These are phyloP conservation scores for Galerina sulciceps DNA, from an alignment of 768 basidiomycete species.

Conservation along the genomic window DNA sequence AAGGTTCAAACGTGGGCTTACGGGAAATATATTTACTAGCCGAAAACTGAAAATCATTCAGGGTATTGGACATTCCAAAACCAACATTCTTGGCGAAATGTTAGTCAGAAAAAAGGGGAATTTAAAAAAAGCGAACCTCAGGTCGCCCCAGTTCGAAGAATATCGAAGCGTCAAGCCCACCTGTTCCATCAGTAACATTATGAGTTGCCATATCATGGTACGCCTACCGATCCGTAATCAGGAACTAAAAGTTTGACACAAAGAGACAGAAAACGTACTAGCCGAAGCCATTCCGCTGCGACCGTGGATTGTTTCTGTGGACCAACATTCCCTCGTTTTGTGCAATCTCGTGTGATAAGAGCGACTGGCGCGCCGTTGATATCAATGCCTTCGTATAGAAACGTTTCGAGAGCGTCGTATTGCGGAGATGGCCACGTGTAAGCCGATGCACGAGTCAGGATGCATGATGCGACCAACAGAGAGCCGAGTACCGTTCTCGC, in stretches of 20 bases:
- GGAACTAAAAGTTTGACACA: neutral
- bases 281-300: slow-evolving; percentile 44
- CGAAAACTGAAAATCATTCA: slow-evolving; percentile 38
- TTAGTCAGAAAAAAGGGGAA: neutral
- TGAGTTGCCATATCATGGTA: slow-evolving; percentile 47
- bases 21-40: slow-evolving; percentile 46
- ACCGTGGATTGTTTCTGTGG: slow-evolving; percentile 29
- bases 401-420: slow-evolving; percentile 38
- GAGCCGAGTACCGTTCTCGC: too few species aligned
- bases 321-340: slow-evolving; percentile 13
- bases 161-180: slow-evolving; percentile 46
- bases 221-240: slow-evolving; percentile 25
- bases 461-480: too few species aligned
- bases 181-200: slow-evolving; percentile 38
- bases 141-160: slow-evolving; percentile 39
- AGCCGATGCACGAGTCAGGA: too few species aligned
- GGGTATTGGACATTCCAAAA: slow-evolving; percentile 36
- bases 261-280: slow-evolving; percentile 27
- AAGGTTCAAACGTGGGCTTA: slow-evolving; percentile 22
- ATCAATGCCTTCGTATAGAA: slow-evolving; percentile 36
- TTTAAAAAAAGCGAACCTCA: slow-evolving; percentile 29
- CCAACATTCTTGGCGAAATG: slow-evolving; percentile 40
- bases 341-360: slow-evolving; percentile 33
- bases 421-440: slow-evolving; percentile 36
- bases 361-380: slow-evolving; percentile 35